Percentiles rank a stretch among this genome's conserved stretches.
These are phyloP conservation scores for Simmondsia chinensis DNA, from an alignment of 148 eudicot genomes.

Conservation along the genomic window DNA sequence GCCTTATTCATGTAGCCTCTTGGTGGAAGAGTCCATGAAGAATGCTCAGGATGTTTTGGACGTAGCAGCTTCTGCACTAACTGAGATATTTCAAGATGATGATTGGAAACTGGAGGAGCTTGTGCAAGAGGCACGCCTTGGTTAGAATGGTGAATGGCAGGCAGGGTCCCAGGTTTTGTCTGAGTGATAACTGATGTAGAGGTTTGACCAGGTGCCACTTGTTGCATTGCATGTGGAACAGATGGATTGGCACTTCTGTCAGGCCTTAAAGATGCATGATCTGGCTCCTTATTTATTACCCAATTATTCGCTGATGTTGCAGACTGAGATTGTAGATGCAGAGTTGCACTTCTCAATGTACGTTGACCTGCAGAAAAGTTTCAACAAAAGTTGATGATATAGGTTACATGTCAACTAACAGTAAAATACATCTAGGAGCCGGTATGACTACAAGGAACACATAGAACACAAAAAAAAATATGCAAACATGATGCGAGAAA, in stretches of 20 bases:
- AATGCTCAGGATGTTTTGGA: constrained; percentile 36
- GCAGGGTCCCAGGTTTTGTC: constrained; percentile 22
- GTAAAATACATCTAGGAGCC: background rate
- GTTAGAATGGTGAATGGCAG: constrained; percentile 29
- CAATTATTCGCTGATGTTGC: constrained; percentile 28
- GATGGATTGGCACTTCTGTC: constrained; percentile 28
- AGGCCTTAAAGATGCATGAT: constrained; percentile 23
- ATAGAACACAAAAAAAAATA: too few species aligned
- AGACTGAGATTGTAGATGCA: constrained; percentile 48
- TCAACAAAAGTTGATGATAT: constrained; percentile 18
- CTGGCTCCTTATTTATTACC: constrained; percentile 32
- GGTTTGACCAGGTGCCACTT: constrained; percentile 23
- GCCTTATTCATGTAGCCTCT: constrained; percentile 85
- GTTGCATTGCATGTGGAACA: constrained; percentile 30
- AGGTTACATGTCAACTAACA: background rate
- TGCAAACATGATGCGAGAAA: too few species aligned
- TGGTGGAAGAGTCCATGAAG: constrained; percentile 75
- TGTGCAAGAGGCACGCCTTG: constrained; percentile 37
- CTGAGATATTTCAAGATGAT: constrained; percentile 62
- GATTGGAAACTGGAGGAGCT: constrained; percentile 33
- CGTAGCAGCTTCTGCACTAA: constrained; percentile 61
- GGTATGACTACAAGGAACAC: background rate
- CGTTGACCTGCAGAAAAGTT: constrained; percentile 35
- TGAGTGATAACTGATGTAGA: constrained; percentile 33
- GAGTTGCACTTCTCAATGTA: constrained; percentile 32